A percentile compares a stretch with the other conserved stretches of the same genome.
phyloP scores from a whole-genome alignment of 192 early-diverging fungal species.

The Entomortierella beljakovae region DNA sequence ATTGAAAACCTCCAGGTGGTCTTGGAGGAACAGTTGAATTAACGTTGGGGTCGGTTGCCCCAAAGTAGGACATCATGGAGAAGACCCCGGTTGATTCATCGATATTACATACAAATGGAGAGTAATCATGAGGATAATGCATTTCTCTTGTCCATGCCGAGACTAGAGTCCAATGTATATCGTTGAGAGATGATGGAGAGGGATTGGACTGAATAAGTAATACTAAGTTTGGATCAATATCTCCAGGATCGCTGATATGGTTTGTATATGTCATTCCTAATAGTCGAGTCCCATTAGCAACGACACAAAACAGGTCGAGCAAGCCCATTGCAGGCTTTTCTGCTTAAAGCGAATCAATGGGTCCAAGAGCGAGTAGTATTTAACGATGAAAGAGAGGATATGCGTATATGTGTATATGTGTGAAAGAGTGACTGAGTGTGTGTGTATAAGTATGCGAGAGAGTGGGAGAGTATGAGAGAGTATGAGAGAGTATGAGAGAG shows the following conservation, averaged over 20 bases:
- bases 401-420: not conserved
- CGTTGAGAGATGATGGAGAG: conserved; percentile 1
- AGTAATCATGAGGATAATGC: conserved; percentile 11
- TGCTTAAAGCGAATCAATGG: not conserved
- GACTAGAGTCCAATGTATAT: conserved; percentile 20
- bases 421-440: not conserved
- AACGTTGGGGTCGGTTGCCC: not conserved
- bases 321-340: not conserved
- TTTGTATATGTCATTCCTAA: conserved; percentile 21
- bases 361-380: not conserved
- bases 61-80: conserved; percentile 29
- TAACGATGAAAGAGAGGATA: not conserved
- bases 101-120: conserved; percentile 22
- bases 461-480: too few relatives aligned
- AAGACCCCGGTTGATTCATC: conserved; percentile 15
- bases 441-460: not conserved
- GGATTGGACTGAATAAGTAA: conserved; percentile 23
- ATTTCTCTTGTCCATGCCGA: not conserved
- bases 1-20: conserved; percentile 26
- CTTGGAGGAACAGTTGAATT: not conserved
- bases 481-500: too few relatives aligned
- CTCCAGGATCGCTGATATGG: not conserved
- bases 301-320: conserved; percentile 4
- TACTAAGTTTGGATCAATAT: not conserved
- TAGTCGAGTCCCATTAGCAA: conserved; percentile 11